Percentiles rank a stretch among this genome's conserved stretches.
Conservation (phyloP, 371 early-diverging fungal species). For the Mucor indicus region DNA sequence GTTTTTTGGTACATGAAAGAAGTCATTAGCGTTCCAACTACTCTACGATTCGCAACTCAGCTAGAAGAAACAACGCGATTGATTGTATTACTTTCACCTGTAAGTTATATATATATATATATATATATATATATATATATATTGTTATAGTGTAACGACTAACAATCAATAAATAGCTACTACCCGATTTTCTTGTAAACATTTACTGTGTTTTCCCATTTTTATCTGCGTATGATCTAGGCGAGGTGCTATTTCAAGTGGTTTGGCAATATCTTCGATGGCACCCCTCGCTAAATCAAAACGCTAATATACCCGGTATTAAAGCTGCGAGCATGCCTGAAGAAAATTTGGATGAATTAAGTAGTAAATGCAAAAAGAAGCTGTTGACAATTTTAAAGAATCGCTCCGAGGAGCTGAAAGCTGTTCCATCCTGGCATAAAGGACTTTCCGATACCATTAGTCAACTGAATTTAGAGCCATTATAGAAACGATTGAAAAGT, state of each 20-base stretch:
- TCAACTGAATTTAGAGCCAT: no score
- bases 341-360: slow-evolving; percentile 8
- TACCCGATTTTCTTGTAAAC: slow-evolving; percentile 22
- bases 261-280: slow-evolving; percentile 40
- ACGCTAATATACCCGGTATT: slow-evolving; percentile 17
- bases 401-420: slow-evolving; percentile 13
- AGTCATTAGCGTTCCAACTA: slow-evolving; percentile 25
- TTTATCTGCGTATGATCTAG: slow-evolving; percentile 35
- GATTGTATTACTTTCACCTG: slow-evolving; percentile 17
- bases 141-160: no score
- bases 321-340: not conserved
- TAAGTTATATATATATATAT: slow-evolving; percentile 8
- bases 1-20: slow-evolving; percentile 49
- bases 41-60: slow-evolving; percentile 37
- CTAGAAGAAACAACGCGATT: slow-evolving; percentile 36
- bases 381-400: slow-evolving; percentile 18
- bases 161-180: slow-evolving; percentile 11
- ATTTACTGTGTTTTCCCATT: slow-evolving; percentile 29
- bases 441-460: no score
- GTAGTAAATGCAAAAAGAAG: slow-evolving; percentile 15
- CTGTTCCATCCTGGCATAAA: slow-evolving; percentile 21
- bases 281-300: slow-evolving; percentile 6
- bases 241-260: slow-evolving; percentile 26
- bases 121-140: not conserved
- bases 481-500: no score